Evolutionary conservation across 805 yeast genomes (phyloP), one percentile per base, ranked within the genome.

Genomic region (Clavispora fructus): DNA sequence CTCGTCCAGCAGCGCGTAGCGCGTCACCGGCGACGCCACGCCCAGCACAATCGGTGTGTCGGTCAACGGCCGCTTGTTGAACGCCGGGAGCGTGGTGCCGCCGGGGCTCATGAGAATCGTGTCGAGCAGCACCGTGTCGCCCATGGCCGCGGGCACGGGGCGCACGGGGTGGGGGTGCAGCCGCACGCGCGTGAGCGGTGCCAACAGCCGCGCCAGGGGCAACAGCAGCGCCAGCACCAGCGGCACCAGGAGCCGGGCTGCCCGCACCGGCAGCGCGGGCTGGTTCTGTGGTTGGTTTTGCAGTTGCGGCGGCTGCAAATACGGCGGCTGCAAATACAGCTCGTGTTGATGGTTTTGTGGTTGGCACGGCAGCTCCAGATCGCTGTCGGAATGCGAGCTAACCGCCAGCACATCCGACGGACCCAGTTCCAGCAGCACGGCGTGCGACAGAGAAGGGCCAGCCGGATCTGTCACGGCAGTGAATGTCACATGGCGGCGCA

Each of bases 41-140:
- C 73, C 69, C 28, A 85, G 80, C 10, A 75, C 76, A 1, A 82
- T 74, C 0, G 94, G 94, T 0, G 94, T 85, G 57, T 85, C 94
- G 38, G 84, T 82, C 44, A 81, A 66, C 0, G 94, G 94, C 40
- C 90, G 69, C 61, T 79, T 82, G 58, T 84, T 81, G 64, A 85
- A 85, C 46, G 70, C 80, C 0, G 87, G 85, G 39, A 75, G 61
- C 35, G 53, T 50, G 13, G 52, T 27, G 35, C 43, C 42, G 39
- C 38, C 49, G 11, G 40, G 53, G 9, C 49, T 45, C 42, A 42
- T 48, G 41, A 42, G 43, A 43, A 44, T 46, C 10, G 48, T 32
- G n/a, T 48, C 56, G 14, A 41, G 51, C 44, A 50, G 48, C 39
- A 40, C 51, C 8, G 51, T 31, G n/a, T 51, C 54, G 7, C 52